These are phyloP conservation scores for Aspergillus candidus DNA, from an alignment of 2,329 filamentous ascomycete genomes.

Conservation along the genomic window DNA sequence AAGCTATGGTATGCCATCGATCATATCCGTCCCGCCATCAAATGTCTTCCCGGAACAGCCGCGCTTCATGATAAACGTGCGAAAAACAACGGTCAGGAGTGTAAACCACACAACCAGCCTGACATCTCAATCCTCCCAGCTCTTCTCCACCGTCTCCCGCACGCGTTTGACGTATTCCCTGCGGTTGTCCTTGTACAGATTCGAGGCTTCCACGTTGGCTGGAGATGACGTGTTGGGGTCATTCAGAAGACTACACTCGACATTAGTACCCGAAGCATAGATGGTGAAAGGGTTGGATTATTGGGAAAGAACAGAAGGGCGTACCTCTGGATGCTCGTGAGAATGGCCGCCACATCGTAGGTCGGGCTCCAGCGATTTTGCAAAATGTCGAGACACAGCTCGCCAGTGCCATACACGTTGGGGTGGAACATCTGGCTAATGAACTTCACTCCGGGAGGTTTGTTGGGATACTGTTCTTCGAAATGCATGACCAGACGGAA, in stretches of 20 bases:
- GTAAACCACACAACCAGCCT: neutral
- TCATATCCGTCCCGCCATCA: too few species aligned
- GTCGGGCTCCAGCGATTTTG: conserved; percentile 99
- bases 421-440: conserved; percentile 99
- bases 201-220: conserved; percentile 95
- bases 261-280: neutral
- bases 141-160: conserved; percentile 96
- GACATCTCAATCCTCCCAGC: conserved; percentile 75
- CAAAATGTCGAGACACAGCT: conserved; percentile 91
- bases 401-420: conserved; percentile 95
- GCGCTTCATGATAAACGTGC: neutral
- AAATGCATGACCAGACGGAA: conserved; percentile 99
- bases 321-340: conserved; percentile 96
- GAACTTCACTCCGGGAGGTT: conserved; percentile 95
- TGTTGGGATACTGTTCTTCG: conserved; percentile 97
- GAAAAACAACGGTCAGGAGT: neutral
- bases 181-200: conserved; percentile 96
- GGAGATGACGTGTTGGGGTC: conserved; percentile 98
- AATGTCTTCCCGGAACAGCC: neutral
- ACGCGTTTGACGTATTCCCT: conserved; percentile 96
- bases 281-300: conserved; percentile 2
- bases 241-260: conserved; percentile 68
- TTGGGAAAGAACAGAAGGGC: conserved; percentile 7
- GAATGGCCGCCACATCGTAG: conserved; percentile 92
- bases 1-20: too few species aligned